A percentile compares a stretch with the other conserved stretches of the same genome.
phyloP scores from a whole-genome alignment of 1,284 basidiomycete species.

The Rhodotorula sp. region DNA sequence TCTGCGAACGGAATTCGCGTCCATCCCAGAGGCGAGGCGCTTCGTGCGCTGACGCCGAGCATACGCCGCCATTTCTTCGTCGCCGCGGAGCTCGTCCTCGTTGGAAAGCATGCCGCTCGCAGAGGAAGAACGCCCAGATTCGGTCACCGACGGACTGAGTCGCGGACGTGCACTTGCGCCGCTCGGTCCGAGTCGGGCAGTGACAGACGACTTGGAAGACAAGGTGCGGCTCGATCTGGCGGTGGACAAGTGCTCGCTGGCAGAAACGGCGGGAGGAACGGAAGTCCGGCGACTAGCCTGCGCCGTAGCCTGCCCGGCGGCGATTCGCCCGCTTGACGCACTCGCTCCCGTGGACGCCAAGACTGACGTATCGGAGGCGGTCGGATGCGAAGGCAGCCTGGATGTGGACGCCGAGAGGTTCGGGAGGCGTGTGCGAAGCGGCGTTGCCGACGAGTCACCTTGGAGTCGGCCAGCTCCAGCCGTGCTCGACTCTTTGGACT shows the following conservation, averaged over 20 bases:
- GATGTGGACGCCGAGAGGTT: no score
- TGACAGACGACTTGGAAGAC: conserved; percentile 39
- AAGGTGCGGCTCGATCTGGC: conserved; percentile 40
- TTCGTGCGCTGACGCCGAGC: conserved; percentile 85
- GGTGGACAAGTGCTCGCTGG: conserved; percentile 17
- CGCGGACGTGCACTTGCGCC: conserved; percentile 25
- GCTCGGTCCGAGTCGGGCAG: conserved; percentile 41
- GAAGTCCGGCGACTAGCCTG: conserved; percentile 4
- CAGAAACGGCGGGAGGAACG: neutral
- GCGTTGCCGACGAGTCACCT: no score
- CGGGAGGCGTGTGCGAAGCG: no score
- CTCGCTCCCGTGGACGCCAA: no score
- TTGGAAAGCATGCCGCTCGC: conserved; percentile 39
- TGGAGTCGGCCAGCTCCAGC: no score
- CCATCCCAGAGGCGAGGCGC: conserved; percentile 75
- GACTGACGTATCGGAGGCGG: no score
- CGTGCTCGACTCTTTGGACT: neutral
- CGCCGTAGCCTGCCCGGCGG: no score
- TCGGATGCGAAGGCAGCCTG: no score
- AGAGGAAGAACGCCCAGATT: conserved; percentile 36
- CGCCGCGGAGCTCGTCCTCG: conserved; percentile 87
- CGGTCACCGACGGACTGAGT: conserved; percentile 24
- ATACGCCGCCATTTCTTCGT: conserved; percentile 96
- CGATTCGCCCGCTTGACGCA: no score
- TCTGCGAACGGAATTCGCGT: conserved; percentile 80